These are phyloP conservation scores for Candida glucosophila DNA, from an alignment of 1,139 yeast species.

Conservation along the genomic window DNA sequence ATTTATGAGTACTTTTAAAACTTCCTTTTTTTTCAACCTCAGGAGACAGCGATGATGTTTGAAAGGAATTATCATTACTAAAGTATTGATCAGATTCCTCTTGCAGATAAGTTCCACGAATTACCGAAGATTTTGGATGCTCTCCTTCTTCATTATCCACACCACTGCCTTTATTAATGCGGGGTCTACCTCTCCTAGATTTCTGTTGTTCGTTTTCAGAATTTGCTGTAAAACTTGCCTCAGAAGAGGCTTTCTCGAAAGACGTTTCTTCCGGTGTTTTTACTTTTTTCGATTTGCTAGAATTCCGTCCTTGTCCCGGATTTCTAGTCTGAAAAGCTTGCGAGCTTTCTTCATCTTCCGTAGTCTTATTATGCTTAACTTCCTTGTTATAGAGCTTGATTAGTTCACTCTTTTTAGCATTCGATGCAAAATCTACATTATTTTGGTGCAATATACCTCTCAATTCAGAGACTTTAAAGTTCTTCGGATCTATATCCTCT, in stretches of 20 bases:
- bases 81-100: no score
- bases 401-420: conserved; percentile 56
- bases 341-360: background rate
- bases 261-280: conserved; percentile 10
- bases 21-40: background rate
- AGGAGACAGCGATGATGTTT: conserved; percentile 11
- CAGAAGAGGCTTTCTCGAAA: no score
- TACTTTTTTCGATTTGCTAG: conserved; percentile 15
- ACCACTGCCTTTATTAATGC: no score
- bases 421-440: conserved; percentile 46
- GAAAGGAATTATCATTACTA: conserved; percentile 33
- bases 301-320: no score
- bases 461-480: conserved; percentile 55
- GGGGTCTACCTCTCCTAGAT: no score
- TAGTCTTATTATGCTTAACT: conserved; percentile 16
- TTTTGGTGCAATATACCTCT: conserved; percentile 53
- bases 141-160: no score
- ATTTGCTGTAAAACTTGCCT: no score
- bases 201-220: no score
- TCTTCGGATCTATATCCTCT: conserved; percentile 48
- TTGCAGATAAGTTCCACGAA: no score
- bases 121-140: no score
- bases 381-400: conserved; percentile 42
- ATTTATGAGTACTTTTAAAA: conserved; percentile 1
- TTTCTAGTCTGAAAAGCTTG: no score